Evolutionary conservation across 176 grass and related monocot species (phyloP).

Genomic region (Chloris gayana): DNA sequence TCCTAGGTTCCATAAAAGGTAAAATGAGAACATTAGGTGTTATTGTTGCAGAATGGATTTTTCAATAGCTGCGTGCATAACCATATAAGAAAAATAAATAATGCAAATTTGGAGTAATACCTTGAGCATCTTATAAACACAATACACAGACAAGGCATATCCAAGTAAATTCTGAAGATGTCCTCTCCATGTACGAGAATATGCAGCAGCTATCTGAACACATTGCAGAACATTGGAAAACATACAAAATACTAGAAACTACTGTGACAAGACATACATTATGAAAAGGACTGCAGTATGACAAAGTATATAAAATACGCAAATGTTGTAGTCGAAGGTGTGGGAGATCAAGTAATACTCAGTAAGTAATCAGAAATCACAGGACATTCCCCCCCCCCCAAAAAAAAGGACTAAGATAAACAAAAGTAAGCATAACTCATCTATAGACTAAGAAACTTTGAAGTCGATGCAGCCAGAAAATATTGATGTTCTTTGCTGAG

Average conservation of each 20-base stretch:
- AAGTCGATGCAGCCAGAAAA: not conserved
- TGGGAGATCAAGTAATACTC: not conserved
- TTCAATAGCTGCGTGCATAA: conserved; percentile 23
- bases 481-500: not conserved
- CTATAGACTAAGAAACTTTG: not conserved
- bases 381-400: too few relatives aligned
- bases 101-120: conserved; percentile 38
- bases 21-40: not conserved
- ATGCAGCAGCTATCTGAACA: conserved; percentile 84
- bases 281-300: not conserved
- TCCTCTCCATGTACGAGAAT: conserved; percentile 96
- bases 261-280: conserved; percentile 3
- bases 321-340: not conserved
- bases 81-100: conserved; percentile 19
- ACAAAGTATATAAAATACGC: not conserved
- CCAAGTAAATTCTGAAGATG: conserved; percentile 99
- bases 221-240: conserved; percentile 3
- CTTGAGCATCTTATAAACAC: conserved; percentile 99
- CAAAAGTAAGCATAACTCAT: not conserved
- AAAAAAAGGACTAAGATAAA: too few relatives aligned
- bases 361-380: too few relatives aligned
- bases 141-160: conserved; percentile 94
- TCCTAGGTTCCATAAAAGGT: conserved; percentile 15
- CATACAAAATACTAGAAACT: not conserved
- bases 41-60: not conserved